These are phyloP conservation scores for Puccinia horiana DNA, from an alignment of 1,284 basidiomycete species.

Conservation along the genomic window DNA sequence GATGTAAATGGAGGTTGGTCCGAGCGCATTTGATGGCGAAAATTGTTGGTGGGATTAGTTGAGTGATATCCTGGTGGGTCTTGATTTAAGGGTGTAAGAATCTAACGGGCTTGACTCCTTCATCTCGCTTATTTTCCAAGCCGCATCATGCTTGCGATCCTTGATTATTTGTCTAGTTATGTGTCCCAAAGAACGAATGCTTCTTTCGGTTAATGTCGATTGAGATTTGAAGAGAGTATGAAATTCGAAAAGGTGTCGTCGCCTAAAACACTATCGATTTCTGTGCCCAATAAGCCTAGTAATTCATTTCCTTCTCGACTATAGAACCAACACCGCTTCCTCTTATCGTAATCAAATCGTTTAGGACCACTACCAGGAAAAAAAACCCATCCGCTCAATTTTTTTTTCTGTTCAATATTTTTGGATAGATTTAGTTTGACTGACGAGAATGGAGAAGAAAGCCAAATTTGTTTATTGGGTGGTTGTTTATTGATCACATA, in stretches of 20 bases:
- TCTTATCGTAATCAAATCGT: slow-evolving; percentile 46
- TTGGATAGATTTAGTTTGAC: background rate
- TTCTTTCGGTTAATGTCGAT: background rate
- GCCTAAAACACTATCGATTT: slow-evolving; percentile 21
- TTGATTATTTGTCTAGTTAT: too few relatives aligned
- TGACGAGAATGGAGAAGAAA: slow-evolving; percentile 46
- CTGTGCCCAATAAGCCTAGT: slow-evolving; percentile 16
- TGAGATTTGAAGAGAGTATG: background rate
- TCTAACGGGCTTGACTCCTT: too few relatives aligned
- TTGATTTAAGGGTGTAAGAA: too few relatives aligned
- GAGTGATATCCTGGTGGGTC: too few relatives aligned
- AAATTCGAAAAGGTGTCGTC: slow-evolving; percentile 15
- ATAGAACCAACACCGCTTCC: slow-evolving; percentile 31
- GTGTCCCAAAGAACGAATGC: too few relatives aligned
- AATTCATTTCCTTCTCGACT: slow-evolving; percentile 28
- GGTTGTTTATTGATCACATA: slow-evolving; percentile 49
- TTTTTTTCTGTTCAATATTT: background rate
- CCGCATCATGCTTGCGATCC: too few relatives aligned
- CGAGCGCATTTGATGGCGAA: too few relatives aligned
- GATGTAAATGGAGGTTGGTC: too few relatives aligned
- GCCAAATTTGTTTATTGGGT: slow-evolving; percentile 48
- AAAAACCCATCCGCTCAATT: background rate
- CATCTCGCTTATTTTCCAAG: too few relatives aligned
- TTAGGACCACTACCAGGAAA: slow-evolving; percentile 40
- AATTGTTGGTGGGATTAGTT: too few relatives aligned